Percentiles rank a stretch among this genome's conserved stretches.
Conservation (phyloP, 2,329 filamentous ascomycete species). For the Apiospora sp. region DNA sequence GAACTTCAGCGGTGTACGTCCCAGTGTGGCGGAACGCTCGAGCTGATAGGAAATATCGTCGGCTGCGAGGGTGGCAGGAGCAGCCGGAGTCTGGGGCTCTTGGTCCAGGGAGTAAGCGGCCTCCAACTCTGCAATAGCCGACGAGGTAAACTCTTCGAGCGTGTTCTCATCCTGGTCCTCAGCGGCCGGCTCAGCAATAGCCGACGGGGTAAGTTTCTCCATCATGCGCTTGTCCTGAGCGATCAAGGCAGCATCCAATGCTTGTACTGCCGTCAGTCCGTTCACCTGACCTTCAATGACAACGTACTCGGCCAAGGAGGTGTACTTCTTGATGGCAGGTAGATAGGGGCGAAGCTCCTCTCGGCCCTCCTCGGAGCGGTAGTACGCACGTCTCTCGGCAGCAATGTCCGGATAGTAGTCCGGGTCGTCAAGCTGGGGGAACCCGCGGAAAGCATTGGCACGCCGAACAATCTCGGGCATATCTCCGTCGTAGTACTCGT, state of each 20-base stretch:
- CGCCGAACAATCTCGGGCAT: constrained; percentile 22
- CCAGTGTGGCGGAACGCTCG: neutral
- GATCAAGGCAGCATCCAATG: neutral
- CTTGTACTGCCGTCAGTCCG: neutral
- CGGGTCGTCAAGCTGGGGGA: constrained; percentile 8
- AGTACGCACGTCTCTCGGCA: neutral
- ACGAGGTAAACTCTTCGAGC: too few species aligned
- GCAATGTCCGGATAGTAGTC: neutral
- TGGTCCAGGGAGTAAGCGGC: too few species aligned
- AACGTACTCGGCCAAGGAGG: neutral
- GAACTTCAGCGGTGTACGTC: neutral
- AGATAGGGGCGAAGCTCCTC: constrained; percentile 1
- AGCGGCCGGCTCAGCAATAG: neutral
- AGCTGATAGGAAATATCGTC: neutral
- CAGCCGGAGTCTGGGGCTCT: neutral
- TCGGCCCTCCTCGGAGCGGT: neutral
- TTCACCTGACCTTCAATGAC: neutral
- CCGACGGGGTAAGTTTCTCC: neutral
- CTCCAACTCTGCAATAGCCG: too few species aligned
- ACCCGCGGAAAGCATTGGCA: constrained; percentile 17
- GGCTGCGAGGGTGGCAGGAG: neutral
- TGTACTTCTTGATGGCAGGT: neutral
- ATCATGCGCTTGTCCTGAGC: neutral
- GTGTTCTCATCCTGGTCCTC: too few species aligned
- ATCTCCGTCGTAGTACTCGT: neutral